These are phyloP conservation scores for Cordyceps militaris DNA, from an alignment of 2,329 filamentous ascomycete genomes.

Conservation along the genomic window DNA sequence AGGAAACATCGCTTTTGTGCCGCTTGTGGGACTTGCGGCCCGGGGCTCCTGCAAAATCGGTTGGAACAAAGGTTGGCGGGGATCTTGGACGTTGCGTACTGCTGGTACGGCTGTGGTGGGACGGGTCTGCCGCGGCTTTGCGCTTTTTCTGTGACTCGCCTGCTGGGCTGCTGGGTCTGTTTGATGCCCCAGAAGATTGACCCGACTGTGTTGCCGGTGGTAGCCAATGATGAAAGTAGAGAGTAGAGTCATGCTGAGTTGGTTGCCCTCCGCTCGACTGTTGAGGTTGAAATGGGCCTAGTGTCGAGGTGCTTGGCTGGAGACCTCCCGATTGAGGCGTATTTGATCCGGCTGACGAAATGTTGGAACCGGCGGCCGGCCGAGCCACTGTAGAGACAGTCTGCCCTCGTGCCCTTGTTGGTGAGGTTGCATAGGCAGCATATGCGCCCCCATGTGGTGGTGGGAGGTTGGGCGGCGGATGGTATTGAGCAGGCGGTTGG, in stretches of 20 bases:
- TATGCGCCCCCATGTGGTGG: conserved; percentile 32
- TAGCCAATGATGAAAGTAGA: conserved; percentile 90
- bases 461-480: conserved; percentile 30
- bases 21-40: conserved; percentile 25
- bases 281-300: conserved; percentile 8
- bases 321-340: conserved; percentile 32
- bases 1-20: conserved; percentile 32
- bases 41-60: conserved; percentile 21
- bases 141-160: conserved; percentile 78
- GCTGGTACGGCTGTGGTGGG: conserved; percentile 34
- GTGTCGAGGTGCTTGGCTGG: conserved; percentile 23
- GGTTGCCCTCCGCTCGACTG: conserved; percentile 4
- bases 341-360: conserved; percentile 40
- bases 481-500: conserved; percentile 30
- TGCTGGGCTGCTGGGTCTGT: conserved; percentile 67
- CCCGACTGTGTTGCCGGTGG: conserved; percentile 63
- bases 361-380: conserved; percentile 28
- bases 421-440: conserved; percentile 41
- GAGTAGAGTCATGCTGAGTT: conserved; percentile 58
- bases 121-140: conserved; percentile 46
- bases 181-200: conserved; percentile 40
- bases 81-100: conserved; percentile 26
- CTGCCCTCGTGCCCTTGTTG: conserved; percentile 42
- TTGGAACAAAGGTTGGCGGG: conserved; percentile 25
- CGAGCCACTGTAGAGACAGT: conserved; percentile 38